These are phyloP conservation scores for Sclerospora graminicola DNA, from an alignment of 352 stramenopile species.

Conservation along the genomic window DNA sequence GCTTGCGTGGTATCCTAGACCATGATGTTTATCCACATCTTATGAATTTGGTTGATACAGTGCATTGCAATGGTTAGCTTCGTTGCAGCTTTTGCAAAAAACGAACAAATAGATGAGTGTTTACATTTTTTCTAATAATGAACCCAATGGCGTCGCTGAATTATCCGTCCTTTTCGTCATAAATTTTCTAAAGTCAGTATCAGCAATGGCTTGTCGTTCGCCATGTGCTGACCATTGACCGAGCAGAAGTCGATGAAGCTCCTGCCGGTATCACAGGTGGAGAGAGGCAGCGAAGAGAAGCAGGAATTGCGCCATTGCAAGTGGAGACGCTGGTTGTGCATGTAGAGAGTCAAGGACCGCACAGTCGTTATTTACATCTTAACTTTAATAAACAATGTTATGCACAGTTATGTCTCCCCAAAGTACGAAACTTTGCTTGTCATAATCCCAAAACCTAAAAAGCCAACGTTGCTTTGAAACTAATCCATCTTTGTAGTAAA, in stretches of 20 bases:
- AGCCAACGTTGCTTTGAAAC: too few species aligned
- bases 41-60: slow-evolving; percentile 6
- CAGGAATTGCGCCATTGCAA: slow-evolving; percentile 1
- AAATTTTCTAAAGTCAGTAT: slow-evolving; percentile 32
- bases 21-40: too few species aligned
- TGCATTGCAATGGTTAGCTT: slow-evolving; percentile 40
- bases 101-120: slow-evolving; percentile 20
- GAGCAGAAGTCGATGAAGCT: slow-evolving; percentile 56
- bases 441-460: too few species aligned
- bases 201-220: slow-evolving; percentile 41
- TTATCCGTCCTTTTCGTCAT: slow-evolving; percentile 5
- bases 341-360: too few species aligned
- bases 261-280: slow-evolving; percentile 4
- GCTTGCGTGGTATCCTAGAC: neutral
- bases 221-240: slow-evolving; percentile 39
- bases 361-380: too few species aligned
- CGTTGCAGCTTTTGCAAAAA: slow-evolving; percentile 22
- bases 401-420: too few species aligned
- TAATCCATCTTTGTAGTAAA: too few species aligned
- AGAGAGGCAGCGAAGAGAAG: slow-evolving; percentile 1
- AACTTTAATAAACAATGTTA: too few species aligned
- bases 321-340: too few species aligned
- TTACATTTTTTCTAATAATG: neutral
- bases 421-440: too few species aligned
- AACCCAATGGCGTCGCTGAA: slow-evolving; percentile 11